A percentile compares a stretch with the other conserved stretches of the same genome.
Evolutionary conservation across 228 moss, liverwort and hornwort genomes (phyloP).

Genomic region (Sphagnum magellanicum): DNA sequence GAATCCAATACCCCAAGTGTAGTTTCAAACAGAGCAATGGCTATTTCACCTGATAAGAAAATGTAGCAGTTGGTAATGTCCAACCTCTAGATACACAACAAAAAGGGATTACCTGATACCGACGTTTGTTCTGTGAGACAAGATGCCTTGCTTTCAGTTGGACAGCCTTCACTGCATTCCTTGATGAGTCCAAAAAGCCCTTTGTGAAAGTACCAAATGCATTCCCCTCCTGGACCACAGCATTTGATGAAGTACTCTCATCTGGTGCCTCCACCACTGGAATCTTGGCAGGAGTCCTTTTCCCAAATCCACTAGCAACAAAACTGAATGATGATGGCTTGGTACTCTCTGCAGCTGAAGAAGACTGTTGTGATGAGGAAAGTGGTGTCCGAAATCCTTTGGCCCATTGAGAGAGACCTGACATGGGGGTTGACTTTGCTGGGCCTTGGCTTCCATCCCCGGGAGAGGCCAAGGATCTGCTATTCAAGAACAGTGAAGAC

Average conservation of each 20-base stretch:
- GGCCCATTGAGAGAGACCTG: slow-evolving; percentile 62
- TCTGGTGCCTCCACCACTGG: slow-evolving; percentile 49
- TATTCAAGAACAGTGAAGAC: no score
- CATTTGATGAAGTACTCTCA: slow-evolving; percentile 38
- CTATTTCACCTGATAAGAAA: no score
- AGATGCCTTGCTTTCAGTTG: slow-evolving; percentile 92
- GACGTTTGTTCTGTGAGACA: slow-evolving; percentile 99
- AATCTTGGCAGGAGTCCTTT: slow-evolving; percentile 63
- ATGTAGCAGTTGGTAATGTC: no score
- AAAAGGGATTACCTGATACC: slow-evolving; percentile 74
- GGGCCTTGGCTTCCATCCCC: slow-evolving; percentile 14
- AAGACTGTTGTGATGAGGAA: slow-evolving; percentile 26
- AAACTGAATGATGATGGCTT: slow-evolving; percentile 39
- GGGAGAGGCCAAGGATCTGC: no score
- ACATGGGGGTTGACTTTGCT: slow-evolving; percentile 9
- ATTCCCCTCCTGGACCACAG: slow-evolving; percentile 48
- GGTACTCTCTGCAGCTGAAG: background rate
- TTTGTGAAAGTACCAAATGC: slow-evolving; percentile 78
- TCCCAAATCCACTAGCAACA: slow-evolving; percentile 74
- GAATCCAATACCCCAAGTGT: no score
- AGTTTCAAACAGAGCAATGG: no score
- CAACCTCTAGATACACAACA: background rate
- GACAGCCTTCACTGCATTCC: slow-evolving; percentile 87
- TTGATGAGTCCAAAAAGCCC: slow-evolving; percentile 78
- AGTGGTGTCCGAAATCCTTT: slow-evolving; percentile 45